These are phyloP conservation scores for Fusarium musae DNA, from an alignment of 2,329 filamentous ascomycete genomes.

Conservation along the genomic window DNA sequence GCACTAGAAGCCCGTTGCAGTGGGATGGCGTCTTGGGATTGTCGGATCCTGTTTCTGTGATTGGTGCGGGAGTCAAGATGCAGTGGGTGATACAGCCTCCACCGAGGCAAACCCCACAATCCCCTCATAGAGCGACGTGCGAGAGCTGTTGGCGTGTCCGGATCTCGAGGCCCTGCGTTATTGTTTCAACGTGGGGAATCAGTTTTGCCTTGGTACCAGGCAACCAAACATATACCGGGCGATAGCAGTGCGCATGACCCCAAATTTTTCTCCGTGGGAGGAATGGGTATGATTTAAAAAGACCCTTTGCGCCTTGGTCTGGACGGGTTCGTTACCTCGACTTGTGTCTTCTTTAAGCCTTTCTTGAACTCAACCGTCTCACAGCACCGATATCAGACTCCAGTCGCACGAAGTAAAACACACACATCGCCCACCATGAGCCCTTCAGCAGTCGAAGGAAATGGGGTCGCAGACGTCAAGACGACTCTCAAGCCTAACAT, in stretches of 20 bases:
- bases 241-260: slow-evolving; percentile 45
- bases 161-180: slow-evolving; percentile 35
- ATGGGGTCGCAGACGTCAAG: slow-evolving; percentile 41
- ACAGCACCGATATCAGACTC: slow-evolving; percentile 15
- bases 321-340: slow-evolving; percentile 18
- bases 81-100: slow-evolving; percentile 41
- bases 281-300: slow-evolving; percentile 40
- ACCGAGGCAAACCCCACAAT: slow-evolving; percentile 44
- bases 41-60: slow-evolving; percentile 35
- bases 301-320: slow-evolving; percentile 31
- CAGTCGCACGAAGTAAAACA: slow-evolving; percentile 20
- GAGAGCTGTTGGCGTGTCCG: slow-evolving; percentile 28
- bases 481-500: slow-evolving; percentile 79
- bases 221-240: slow-evolving; percentile 44
- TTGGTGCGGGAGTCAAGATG: slow-evolving; percentile 47
- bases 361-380: slow-evolving; percentile 13
- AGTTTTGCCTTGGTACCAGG: slow-evolving; percentile 42
- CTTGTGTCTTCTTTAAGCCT: slow-evolving; percentile 25
- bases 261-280: slow-evolving; percentile 39
- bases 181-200: slow-evolving; percentile 44
- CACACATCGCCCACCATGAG: slow-evolving; percentile 45
- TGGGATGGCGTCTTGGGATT: slow-evolving; percentile 39
- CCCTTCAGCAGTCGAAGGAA: slow-evolving; percentile 49
- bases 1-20: slow-evolving; percentile 33
- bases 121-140: slow-evolving; percentile 33